Evolutionary conservation across 495 filamentous ascomycete genomes (phyloP).

Genomic region (Penicillium coprophilum): DNA sequence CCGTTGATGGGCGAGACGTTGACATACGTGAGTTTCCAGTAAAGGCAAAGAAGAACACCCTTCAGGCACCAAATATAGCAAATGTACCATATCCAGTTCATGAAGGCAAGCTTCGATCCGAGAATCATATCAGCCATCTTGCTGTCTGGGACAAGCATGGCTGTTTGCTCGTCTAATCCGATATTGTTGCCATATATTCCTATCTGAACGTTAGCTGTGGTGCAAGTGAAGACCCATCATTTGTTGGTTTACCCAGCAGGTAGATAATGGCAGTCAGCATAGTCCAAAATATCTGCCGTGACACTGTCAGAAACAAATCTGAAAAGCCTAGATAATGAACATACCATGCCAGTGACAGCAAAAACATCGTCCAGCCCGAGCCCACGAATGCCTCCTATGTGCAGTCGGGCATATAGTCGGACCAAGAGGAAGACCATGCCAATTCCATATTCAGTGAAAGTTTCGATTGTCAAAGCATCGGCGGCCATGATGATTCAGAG

Average conservation of each 20-base stretch:
- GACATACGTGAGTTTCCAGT: constrained; percentile 50
- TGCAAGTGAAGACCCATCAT: too few species aligned
- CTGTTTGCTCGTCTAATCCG: constrained; percentile 20
- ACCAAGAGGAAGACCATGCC: constrained; percentile 22
- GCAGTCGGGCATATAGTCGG: constrained; percentile 20
- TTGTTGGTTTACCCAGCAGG: constrained; percentile 13
- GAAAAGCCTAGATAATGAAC: neutral
- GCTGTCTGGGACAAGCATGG: constrained; percentile 20
- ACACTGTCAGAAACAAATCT: constrained; percentile 1
- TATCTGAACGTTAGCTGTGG: constrained; percentile 6
- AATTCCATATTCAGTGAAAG: constrained; percentile 28
- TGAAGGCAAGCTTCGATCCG: constrained; percentile 27
- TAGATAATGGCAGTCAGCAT: constrained; percentile 21
- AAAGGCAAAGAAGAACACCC: constrained; percentile 50
- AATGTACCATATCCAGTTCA: constrained; percentile 52
- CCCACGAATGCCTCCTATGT: constrained; percentile 16
- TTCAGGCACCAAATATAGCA: constrained; percentile 55
- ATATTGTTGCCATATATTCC: constrained; percentile 23
- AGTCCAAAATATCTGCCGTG: constrained; percentile 22
- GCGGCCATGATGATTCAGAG: constrained; percentile 6
- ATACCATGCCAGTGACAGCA: constrained; percentile 24
- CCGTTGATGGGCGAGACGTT: neutral
- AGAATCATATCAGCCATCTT: constrained; percentile 16
- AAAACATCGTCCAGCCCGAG: constrained; percentile 27
- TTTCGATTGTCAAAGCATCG: constrained; percentile 15